Conservation (phyloP, 495 filamentous ascomycete genomes). For the Hypoxylon fuscum region DNA sequence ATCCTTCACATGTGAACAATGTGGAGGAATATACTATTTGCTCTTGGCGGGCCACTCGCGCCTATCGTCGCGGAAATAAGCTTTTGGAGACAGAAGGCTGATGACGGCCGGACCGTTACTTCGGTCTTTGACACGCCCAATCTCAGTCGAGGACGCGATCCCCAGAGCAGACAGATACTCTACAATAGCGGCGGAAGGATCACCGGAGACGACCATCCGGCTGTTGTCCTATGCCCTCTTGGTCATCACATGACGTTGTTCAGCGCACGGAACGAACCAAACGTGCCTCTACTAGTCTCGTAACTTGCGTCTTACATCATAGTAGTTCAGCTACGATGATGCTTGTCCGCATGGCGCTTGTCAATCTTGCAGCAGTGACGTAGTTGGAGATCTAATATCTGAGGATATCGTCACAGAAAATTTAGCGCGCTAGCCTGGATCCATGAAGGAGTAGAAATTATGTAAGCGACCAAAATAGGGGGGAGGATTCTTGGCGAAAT, state of each 20-base stretch:
- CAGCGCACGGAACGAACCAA: no score
- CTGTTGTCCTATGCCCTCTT: no score
- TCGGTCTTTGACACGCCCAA: not conserved
- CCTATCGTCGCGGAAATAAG: not conserved
- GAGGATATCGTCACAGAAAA: no score
- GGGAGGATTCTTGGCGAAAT: not conserved
- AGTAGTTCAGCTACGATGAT: no score
- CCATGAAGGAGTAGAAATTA: not conserved
- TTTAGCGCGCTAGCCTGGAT: not conserved
- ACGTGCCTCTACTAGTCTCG: no score
- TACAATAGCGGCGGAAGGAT: no score
- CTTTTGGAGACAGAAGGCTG: not conserved
- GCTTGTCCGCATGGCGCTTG: no score
- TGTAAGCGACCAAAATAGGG: not conserved
- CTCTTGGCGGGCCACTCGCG: not conserved
- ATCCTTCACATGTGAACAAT: not conserved
- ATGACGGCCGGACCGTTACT: not conserved
- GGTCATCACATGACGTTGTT: no score
- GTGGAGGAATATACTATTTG: not conserved
- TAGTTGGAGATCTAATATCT: not conserved
- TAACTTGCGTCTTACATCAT: no score
- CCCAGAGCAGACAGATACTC: no score
- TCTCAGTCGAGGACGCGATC: not conserved
- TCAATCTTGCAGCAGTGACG: no score
- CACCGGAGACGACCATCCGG: no score